These are phyloP conservation scores for Pseudonitzschia multistriata DNA, from an alignment of 108 stramenopile genomes.

Conservation along the genomic window DNA sequence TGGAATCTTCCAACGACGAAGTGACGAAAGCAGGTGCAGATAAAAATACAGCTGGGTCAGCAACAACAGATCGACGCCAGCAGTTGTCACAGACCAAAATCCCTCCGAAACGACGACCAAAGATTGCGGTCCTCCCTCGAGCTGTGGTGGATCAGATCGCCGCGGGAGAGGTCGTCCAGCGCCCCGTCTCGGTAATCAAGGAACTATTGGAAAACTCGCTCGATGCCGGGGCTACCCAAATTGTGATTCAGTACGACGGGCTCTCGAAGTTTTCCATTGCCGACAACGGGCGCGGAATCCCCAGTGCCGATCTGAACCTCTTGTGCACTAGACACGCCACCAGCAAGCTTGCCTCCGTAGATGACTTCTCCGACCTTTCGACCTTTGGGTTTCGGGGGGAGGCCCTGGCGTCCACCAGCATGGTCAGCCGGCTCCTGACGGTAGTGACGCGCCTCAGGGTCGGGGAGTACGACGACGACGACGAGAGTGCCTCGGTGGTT, in stretches of 20 bases:
- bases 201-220: conserved; percentile 97
- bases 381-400: conserved; percentile 99
- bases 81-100: not conserved
- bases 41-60: too few species aligned
- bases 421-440: conserved; percentile 53
- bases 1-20: too few species aligned
- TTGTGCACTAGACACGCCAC: conserved; percentile 96
- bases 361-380: conserved; percentile 68
- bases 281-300: conserved; percentile 80
- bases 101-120: not conserved
- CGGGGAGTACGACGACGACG: not conserved
- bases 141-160: conserved; percentile 94
- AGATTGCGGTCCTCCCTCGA: conserved; percentile 55
- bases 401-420: conserved; percentile 80
- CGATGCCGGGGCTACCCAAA: conserved; percentile 80
- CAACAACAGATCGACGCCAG: not conserved
- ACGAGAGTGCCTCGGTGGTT: not conserved
- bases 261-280: conserved; percentile 38
- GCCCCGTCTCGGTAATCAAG: conserved; percentile 92
- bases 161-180: conserved; percentile 98
- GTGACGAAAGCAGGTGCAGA: not conserved
- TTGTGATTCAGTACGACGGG: conserved; percentile 34
- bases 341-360: conserved; percentile 80
- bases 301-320: conserved; percentile 67
- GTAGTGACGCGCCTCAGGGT: conserved; percentile 39